Evolutionary conservation across 1,284 basidiomycete species (phyloP).

Genomic region (Cutaneotrichosporon sp.): DNA sequence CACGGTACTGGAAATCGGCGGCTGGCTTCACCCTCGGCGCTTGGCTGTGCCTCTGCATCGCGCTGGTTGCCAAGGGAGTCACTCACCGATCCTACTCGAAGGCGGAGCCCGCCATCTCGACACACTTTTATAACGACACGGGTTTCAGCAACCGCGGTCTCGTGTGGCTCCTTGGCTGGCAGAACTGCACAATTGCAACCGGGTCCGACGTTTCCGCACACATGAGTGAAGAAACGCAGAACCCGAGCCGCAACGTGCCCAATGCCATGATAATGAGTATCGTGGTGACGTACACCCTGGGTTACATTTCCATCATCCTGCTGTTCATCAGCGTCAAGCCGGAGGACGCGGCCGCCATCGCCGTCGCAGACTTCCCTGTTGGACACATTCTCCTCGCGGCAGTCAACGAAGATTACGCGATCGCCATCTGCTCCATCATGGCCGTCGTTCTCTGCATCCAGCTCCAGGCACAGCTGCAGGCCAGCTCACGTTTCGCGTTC

Average conservation of each 20-base stretch:
- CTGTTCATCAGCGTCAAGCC: constrained; percentile 45
- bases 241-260: constrained; percentile 50
- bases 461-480: constrained; percentile 49
- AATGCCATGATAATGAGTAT: constrained; percentile 48
- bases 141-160: constrained; percentile 40
- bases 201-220: constrained; percentile 31
- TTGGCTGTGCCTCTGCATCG: constrained; percentile 45
- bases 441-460: constrained; percentile 43
- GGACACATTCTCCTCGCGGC: constrained; percentile 47
- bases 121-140: constrained; percentile 34
- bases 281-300: constrained; percentile 42
- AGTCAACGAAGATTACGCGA: constrained; percentile 36
- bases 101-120: constrained; percentile 17
- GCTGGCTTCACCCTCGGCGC: constrained; percentile 28
- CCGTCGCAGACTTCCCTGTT: constrained; percentile 41
- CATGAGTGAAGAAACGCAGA: constrained; percentile 53
- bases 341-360: constrained; percentile 32
- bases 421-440: constrained; percentile 38
- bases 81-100: constrained; percentile 20
- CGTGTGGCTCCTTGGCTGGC: constrained; percentile 50
- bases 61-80: constrained; percentile 39
- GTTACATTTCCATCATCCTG: constrained; percentile 48
- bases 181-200: constrained; percentile 46
- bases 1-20: constrained; percentile 44
- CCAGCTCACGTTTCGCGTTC: constrained; percentile 51